Evolutionary conservation across 192 early-diverging fungal genomes (phyloP), one percentile per base, ranked within the genome.

Genomic region (Rhizophagus clarus): DNA sequence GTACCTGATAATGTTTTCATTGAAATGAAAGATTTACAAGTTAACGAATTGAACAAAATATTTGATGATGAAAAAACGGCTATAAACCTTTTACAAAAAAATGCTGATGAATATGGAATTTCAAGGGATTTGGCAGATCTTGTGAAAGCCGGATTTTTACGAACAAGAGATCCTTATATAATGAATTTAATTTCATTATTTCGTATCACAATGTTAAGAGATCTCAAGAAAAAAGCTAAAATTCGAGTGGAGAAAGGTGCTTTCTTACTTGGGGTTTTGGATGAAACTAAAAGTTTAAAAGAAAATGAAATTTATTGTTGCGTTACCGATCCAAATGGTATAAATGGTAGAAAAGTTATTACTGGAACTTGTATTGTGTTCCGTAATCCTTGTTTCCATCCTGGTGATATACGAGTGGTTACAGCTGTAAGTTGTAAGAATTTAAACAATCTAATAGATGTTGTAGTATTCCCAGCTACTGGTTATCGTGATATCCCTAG

Each of bases 401-500:
- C 91, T 14, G 91, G 91, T 24, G 91, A 92, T 74, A 79, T 91
- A 0, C 81, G 89, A n/a, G 80, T 91, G 5, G 91, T 90, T 22
- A 84, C 61, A 3, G 91, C 91, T 1, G 91, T 91, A 2, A 79
- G 90, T n/a, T 82, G 85, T 49, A 85, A 80, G 6, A 73, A 72
- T 4, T 70, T 92, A 20, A 76, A 40, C 22, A 79, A 91, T 78
- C 80, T 92, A 2, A 63, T 77, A 6, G 91, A 95, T 79, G 94
- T 95, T 1, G 82, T 96, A 2, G 95, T 95, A 1, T 96, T 96
- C 76, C 88, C 91, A 26, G 84, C 88, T 29, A 80, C 84, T 24
- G 93, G 95, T 1, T 75, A 85, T 11, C 87, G 93, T 6, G 90
- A 91, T 72, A 84, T 94, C 40, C 92, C 93, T 4, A 93, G 90